Base-by-base conservation (phyloP, 225 moss, liverwort and hornwort species). In the Physcomitrium patens region DNA sequence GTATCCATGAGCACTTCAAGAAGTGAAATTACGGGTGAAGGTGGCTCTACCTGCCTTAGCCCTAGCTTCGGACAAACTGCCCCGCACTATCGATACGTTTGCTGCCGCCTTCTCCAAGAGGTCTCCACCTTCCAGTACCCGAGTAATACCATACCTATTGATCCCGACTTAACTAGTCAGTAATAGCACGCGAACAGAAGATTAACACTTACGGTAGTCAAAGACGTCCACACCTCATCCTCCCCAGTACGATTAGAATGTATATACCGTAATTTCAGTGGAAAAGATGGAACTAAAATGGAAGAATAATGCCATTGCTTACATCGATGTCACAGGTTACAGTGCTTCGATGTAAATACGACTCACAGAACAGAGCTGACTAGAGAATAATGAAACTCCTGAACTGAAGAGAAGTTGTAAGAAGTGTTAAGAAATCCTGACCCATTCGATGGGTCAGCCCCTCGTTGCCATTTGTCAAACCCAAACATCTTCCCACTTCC, bases 21-120 rank as follows among this genome's bases (percentile, higher is more conserved):
- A 17, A 18, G 12, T 41, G 15, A 16, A 46, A 62, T 61, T 68
- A 48, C 18, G 79, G 19, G 67, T 55, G 10, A 43, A 57, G 71
- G 71, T 54, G 68, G 60, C 78, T 64, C 80, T 78, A 91, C 96
- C 89, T 93, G 91, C 96, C 96, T 97, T 97, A 61, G 96, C 91
- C 80, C 96, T 91, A 61, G 91, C 65, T 83, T 91, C 91, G 54
- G 96, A 92, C 18, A 97, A 87, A 43, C 80, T 80, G 0, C 96
- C 94, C 28, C 88, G 89, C 17, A 97, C 91, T 73, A 97, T 82
- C 0, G 96, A 97, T 23, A 97, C 91, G 81, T 97, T 93, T 27
- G 84, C 89, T 26, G 91, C 93, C 70, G 95, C 93, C 74, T 91
- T 93, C 74, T 93, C 93, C 80, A 93, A 74, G 54, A 93, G 80